A percentile compares a stretch with the other conserved stretches of the same genome.
Conservation (phyloP, 805 yeast genomes). For the Candida nemodendra region DNA sequence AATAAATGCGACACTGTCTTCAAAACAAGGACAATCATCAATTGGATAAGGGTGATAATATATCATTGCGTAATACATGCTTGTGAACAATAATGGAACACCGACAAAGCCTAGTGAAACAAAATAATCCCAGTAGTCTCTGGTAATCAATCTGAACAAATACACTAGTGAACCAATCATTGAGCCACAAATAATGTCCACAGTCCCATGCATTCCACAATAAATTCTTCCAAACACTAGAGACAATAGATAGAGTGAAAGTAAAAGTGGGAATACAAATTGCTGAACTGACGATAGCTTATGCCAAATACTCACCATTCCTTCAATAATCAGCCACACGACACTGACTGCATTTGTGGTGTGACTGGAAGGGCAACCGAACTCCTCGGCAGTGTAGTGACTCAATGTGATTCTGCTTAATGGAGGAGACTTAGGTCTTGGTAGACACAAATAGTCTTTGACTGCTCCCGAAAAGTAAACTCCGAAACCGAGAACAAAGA, state of each 20-base stretch:
- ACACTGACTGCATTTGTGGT: conserved; percentile 93
- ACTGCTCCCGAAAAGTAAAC: conserved; percentile 69
- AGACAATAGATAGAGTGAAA: conserved; percentile 54
- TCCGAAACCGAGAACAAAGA: conserved; percentile 63
- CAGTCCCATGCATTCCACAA: conserved; percentile 96
- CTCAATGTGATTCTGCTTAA: conserved; percentile 85
- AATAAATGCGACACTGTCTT: conserved; percentile 89
- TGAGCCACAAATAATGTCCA: conserved; percentile 70
- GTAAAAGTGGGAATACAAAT: conserved; percentile 14
- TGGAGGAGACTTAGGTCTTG: conserved; percentile 93
- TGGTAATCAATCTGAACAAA: conserved; percentile 41
- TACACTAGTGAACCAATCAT: conserved; percentile 58
- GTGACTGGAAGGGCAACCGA: conserved; percentile 93
- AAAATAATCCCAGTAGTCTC: conserved; percentile 46
- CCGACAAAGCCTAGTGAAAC: conserved; percentile 30
- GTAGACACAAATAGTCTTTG: conserved; percentile 85
- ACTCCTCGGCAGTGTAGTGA: conserved; percentile 87
- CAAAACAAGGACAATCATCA: conserved; percentile 95
- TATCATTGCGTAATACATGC: conserved; percentile 49
- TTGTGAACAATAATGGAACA: conserved; percentile 39
- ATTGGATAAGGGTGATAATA: conserved; percentile 79
- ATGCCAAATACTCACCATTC: conserved; percentile 17
- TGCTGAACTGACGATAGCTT: conserved; percentile 4
- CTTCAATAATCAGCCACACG: conserved; percentile 45
- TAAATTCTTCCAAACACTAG: conserved; percentile 80